Base-by-base conservation (phyloP, 2,329 filamentous ascomycete genomes). In the Trichophyton rubrum region DNA sequence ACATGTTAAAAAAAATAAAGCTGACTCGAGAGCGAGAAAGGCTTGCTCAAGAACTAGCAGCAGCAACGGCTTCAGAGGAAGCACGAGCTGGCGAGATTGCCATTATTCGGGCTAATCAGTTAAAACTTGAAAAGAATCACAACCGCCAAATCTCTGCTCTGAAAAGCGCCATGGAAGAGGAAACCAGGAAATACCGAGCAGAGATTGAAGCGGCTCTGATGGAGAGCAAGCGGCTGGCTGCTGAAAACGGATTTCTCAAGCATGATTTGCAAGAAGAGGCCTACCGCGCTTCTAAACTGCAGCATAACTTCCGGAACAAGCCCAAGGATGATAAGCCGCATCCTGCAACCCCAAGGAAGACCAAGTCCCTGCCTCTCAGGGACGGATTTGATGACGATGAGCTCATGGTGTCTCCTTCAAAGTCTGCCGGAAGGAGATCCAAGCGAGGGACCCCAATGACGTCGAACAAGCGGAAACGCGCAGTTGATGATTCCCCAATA, bases 311-410 rank as follows among this genome's bases (percentile, higher is more conserved):
- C 69, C 35, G 77, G 72, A 62, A 68, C 70, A 33, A 70, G 68
- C 53, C 41, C 64, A 17, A 68, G 71, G 13, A 74, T 15, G 73
- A 70, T 59, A 61, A 64, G 24, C 74, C 71, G 11, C 33, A 38
- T 43, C 78, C 78, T 1, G 67, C 73, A 1, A 83, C 82, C 1
- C 81, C 82, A 0, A 80, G 72, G 62, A 81, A 78, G 64, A 70
- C 73, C n/a, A 76, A 73, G 63, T 69, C 70, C 5, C 70, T 78
- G 0, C 76, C 77, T 1, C 76, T 81, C 40, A 77, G 82, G 15
- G 84, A 86, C 72, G 84, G 84, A 17, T 86, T 86, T 67, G 81
- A 85, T 60, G 82, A 86, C 64, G 78, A 80, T 60, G 82, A 86
- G 67, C 77, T 85, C 60, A 74, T 79, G 63, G 69, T 77, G 0